A percentile compares a stretch with the other conserved stretches of the same genome.
phyloP scores from a whole-genome alignment of 129 eudicot species.

The Chrysanthemum lavandulifolium region DNA sequence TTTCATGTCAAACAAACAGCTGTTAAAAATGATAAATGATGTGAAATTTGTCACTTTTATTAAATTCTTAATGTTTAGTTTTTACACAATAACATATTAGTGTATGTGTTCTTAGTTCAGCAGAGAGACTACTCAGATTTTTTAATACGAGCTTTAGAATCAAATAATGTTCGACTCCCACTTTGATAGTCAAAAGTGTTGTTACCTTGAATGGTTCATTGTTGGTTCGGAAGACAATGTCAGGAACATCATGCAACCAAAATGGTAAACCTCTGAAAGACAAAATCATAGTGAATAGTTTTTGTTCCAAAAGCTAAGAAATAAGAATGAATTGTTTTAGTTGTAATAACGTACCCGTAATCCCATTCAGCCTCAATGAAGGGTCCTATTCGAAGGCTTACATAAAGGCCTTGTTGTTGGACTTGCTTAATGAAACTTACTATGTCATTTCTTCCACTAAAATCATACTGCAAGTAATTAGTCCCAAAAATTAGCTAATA shows the following conservation, averaged over 20 bases:
- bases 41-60: neutral
- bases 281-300: neutral
- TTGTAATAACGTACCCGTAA: conserved; percentile 54
- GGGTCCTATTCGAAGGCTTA: conserved; percentile 81
- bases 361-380: conserved; percentile 86
- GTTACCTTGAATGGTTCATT: conserved; percentile 81
- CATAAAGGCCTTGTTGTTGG: conserved; percentile 85
- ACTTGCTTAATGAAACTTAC: conserved; percentile 77
- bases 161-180: no score
- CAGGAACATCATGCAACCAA: conserved; percentile 95
- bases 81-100: neutral
- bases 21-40: neutral
- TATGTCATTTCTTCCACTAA: conserved; percentile 66
- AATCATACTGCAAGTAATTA: conserved; percentile 59
- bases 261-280: conserved; percentile 79
- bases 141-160: no score
- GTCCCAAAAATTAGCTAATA: neutral
- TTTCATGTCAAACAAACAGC: conserved; percentile 18
- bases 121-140: no score
- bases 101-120: no score
- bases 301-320: neutral
- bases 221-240: conserved; percentile 66
- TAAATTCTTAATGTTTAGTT: no score
- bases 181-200: neutral
- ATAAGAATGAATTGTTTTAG: neutral